These are phyloP conservation scores for Laburnicola sp. DNA, from an alignment of 2,329 filamentous ascomycete genomes.

Conservation along the genomic window DNA sequence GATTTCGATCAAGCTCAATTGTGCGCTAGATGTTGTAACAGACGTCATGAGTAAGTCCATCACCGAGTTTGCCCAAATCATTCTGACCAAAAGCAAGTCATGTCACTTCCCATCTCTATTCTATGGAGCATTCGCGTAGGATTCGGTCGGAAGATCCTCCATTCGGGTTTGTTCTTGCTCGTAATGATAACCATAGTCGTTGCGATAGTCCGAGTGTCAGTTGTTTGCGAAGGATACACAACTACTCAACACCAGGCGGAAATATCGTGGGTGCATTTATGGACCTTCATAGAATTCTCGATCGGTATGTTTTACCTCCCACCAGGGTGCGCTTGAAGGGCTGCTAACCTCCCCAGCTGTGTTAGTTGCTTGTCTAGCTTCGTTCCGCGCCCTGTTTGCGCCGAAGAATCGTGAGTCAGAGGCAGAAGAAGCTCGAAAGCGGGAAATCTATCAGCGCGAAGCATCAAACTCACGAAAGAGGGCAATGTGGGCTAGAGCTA, in stretches of 20 bases:
- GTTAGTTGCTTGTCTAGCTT: slow-evolving; percentile 8
- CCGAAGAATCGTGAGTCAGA: not conserved
- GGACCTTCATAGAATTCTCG: slow-evolving; percentile 6
- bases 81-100: slow-evolving; percentile 2
- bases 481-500: not conserved
- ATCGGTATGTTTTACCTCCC: slow-evolving; percentile 3
- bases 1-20: slow-evolving; percentile 6
- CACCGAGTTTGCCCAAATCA: not conserved
- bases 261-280: slow-evolving; percentile 3
- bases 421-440: not conserved
- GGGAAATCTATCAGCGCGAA: not conserved
- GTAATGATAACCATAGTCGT: slow-evolving; percentile 12
- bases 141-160: slow-evolving; percentile 1
- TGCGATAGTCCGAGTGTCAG: slow-evolving; percentile 11
- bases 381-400: slow-evolving; percentile 9
- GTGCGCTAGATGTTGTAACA: slow-evolving; percentile 11
- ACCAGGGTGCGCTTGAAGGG: no score
- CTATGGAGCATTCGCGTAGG: slow-evolving; percentile 9
- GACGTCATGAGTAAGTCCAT: slow-evolving; percentile 14
- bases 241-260: not conserved
- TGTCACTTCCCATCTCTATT: slow-evolving; percentile 10
- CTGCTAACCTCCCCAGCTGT: not conserved
- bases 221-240: not conserved
- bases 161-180: slow-evolving; percentile 12
- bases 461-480: not conserved